Evolutionary conservation across 352 stramenopile genomes (phyloP).

Genomic region (Phytophthora europaea): DNA sequence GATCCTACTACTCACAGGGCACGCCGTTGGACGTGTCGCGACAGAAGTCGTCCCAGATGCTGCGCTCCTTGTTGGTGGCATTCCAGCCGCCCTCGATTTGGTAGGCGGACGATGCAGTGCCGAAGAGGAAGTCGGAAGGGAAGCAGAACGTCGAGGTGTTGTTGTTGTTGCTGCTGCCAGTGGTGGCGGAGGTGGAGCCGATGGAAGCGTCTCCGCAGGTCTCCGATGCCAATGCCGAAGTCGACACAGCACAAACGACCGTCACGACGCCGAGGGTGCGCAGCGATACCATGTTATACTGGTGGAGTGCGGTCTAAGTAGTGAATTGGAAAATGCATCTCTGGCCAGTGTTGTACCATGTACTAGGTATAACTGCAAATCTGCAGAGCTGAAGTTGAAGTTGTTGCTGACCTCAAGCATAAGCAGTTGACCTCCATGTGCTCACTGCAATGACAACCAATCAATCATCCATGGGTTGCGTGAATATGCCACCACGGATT

Average conservation of each 20-base stretch:
- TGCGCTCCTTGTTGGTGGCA: slow-evolving; percentile 75
- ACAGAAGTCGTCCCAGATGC: slow-evolving; percentile 96
- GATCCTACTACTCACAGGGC: no score
- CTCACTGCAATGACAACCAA: neutral
- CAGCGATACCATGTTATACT: slow-evolving; percentile 12
- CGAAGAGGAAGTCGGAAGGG: slow-evolving; percentile 85
- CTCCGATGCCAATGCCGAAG: slow-evolving; percentile 7
- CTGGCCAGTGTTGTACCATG: neutral
- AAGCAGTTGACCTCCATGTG: slow-evolving; percentile 19
- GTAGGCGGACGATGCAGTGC: slow-evolving; percentile 91
- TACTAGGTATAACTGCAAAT: no score
- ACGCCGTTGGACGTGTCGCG: slow-evolving; percentile 57
- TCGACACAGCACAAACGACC: neutral
- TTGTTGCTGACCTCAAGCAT: slow-evolving; percentile 8
- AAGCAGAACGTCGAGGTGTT: slow-evolving; percentile 49
- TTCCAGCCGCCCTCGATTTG: slow-evolving; percentile 95
- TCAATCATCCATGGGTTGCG: no score
- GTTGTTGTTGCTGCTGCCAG: slow-evolving; percentile 1
- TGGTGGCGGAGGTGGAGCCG: slow-evolving; percentile 3
- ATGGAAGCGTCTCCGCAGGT: slow-evolving; percentile 14
- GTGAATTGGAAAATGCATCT: slow-evolving; percentile 19
- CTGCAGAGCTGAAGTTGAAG: slow-evolving; percentile 23
- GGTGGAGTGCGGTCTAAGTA: slow-evolving; percentile 1
- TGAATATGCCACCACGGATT: no score
- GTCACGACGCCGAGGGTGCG: slow-evolving; percentile 4